Percentiles rank a stretch among this genome's conserved stretches.
These are phyloP conservation scores for Neotropicomus parvogracilis DNA, from an alignment of 1,284 basidiomycete genomes.

Conservation along the genomic window DNA sequence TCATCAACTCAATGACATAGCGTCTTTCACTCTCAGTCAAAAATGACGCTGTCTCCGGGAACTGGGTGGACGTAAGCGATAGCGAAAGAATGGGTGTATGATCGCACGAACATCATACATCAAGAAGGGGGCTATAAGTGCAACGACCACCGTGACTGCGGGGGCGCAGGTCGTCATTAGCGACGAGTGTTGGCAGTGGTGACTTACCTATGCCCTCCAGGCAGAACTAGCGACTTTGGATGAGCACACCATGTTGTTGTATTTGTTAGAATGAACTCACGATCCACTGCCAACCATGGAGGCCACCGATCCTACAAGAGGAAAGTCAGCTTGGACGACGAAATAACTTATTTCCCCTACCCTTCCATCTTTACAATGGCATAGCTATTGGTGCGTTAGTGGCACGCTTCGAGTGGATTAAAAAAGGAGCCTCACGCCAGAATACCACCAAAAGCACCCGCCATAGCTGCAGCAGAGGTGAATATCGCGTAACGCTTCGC, in stretches of 20 bases:
- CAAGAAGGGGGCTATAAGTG: slow-evolving; percentile 37
- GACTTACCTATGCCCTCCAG: slow-evolving; percentile 30
- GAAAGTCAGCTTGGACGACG: not conserved
- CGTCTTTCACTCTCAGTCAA: slow-evolving; percentile 37
- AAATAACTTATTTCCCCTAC: slow-evolving; percentile 4
- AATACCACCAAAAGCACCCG: slow-evolving; percentile 18
- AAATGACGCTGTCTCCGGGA: slow-evolving; percentile 43
- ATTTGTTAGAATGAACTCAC: slow-evolving; percentile 30
- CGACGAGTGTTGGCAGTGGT: too few relatives aligned
- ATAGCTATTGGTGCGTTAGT: slow-evolving; percentile 13
- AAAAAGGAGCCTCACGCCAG: slow-evolving; percentile 15
- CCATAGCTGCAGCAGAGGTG: slow-evolving; percentile 11
- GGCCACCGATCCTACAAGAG: slow-evolving; percentile 32
- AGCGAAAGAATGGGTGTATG: not conserved
- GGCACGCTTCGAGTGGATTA: not conserved
- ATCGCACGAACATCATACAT: slow-evolving; percentile 39
- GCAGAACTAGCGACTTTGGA: slow-evolving; percentile 26
- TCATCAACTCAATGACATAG: slow-evolving; percentile 36
- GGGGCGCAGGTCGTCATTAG: not conserved
- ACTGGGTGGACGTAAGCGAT: slow-evolving; percentile 27
- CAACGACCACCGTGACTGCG: slow-evolving; percentile 38
- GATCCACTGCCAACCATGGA: slow-evolving; percentile 45
- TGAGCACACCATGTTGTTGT: not conserved
- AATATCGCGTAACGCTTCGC: slow-evolving; percentile 17
- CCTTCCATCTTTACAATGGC: slow-evolving; percentile 19